Evolutionary conservation across 371 early-diverging fungal genomes (phyloP), one percentile per base, ranked within the genome.

Genomic region (Paraphysoderma sedebokerense): DNA sequence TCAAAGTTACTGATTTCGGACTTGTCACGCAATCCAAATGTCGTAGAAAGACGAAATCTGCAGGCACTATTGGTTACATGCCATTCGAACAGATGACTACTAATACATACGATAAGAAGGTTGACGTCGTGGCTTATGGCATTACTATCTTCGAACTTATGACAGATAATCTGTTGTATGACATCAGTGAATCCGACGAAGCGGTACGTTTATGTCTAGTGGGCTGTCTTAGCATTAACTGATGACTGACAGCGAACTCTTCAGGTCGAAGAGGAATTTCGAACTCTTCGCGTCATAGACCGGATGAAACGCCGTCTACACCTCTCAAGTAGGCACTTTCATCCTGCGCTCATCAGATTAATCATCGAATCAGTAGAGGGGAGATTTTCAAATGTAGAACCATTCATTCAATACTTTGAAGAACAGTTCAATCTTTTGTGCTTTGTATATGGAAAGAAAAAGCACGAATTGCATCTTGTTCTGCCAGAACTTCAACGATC

Each of bases 1-100:
- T 40, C 40, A 40, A 40, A n/a, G 40, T 40, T n/a, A 40, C 40
- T 28, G 40, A 40, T 28, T 40, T 40, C 5, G 40, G 40, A 13
- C 20, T 40, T n/a, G 40, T 40, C 20, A 40, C 40, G 3, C 11
- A 5, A 4, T 24, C 24, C 13, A 9, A 15, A 3, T 12, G 11
- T 3, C 24, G 40, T 28, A n/a, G n/a, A 6, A 40, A 40, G 40
- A 40, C 40, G 20, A 12, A n/a, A 15, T 15, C 40, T 28, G 40
- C 40, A 5, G 40, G 40, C 40, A 40, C 40, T 15, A 19, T 40
- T 13, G 40, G 40, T 4, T 40, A 40, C 20, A 40, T 40, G 40
- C 40, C 40, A 0, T 22, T 6, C 24, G 40, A 17, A 5, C 40
- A 40, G 28, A 40, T 40, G 40, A 5, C 9, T 15, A n/a, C 6